Evolutionary conservation across 495 filamentous ascomycete genomes (phyloP).

Genomic region (Penicillium cataractarum): DNA sequence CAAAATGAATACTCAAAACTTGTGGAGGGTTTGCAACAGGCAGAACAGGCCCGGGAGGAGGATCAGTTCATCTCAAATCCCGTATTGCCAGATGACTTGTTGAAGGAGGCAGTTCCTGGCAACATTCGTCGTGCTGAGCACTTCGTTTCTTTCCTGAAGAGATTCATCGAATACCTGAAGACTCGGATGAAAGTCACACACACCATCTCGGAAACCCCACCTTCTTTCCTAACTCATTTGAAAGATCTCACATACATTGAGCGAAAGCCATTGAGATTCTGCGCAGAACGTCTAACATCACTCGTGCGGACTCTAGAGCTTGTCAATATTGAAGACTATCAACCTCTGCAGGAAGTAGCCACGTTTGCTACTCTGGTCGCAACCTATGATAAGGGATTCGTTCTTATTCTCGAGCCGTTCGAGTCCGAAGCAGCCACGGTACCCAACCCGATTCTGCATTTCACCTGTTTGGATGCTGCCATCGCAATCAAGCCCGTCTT

Average conservation of each 20-base stretch:
- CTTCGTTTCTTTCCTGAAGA: conserved; percentile 91
- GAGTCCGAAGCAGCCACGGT: conserved; percentile 96
- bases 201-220: conserved; percentile 94
- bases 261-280: conserved; percentile 93
- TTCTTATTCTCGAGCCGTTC: conserved; percentile 93
- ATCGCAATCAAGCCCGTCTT: conserved; percentile 99
- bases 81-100: conserved; percentile 39
- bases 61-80: conserved; percentile 98
- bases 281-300: conserved; percentile 91
- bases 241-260: conserved; percentile 98
- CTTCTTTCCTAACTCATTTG: conserved; percentile 89
- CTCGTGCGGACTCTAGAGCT: conserved; percentile 95
- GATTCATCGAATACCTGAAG: conserved; percentile 98
- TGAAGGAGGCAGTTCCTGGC: conserved; percentile 88
- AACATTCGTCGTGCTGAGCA: conserved; percentile 97
- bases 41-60: conserved; percentile 86
- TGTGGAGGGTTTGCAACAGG: conserved; percentile 86
- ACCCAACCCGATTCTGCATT: conserved; percentile 93
- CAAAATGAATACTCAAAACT: conserved; percentile 95
- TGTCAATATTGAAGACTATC: conserved; percentile 96
- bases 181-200: conserved; percentile 98
- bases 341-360: conserved; percentile 95
- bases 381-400: conserved; percentile 96
- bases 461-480: conserved; percentile 95
- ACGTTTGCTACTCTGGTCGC: conserved; percentile 98